Percentiles rank a stretch among this genome's conserved stretches.
These are phyloP conservation scores for Aspergillus funiculosus DNA, from an alignment of 495 filamentous ascomycete species.

Conservation along the genomic window DNA sequence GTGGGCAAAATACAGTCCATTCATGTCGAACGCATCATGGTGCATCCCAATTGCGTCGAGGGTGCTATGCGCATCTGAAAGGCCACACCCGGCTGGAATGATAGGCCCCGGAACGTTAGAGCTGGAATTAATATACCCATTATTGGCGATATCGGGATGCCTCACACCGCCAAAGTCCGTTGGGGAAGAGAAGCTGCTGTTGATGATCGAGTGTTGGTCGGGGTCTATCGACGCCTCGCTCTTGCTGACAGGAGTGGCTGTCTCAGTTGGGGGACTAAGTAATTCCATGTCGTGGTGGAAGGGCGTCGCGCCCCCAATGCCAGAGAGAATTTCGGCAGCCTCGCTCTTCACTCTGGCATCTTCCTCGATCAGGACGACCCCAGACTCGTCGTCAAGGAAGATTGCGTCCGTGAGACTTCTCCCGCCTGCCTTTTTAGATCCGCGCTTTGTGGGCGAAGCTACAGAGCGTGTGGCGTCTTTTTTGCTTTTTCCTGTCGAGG, in stretches of 20 bases:
- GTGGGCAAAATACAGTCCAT: constrained; percentile 1
- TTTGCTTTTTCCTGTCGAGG: constrained; percentile 5
- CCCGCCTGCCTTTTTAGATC: neutral
- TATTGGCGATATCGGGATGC: neutral
- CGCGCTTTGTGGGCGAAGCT: constrained; percentile 5
- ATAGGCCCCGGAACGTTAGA: neutral
- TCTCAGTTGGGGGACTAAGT: neutral
- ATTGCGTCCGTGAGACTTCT: constrained; percentile 16
- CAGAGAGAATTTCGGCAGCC: neutral
- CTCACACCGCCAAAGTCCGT: neutral
- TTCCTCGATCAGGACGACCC: neutral
- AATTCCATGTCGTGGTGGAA: constrained; percentile 7
- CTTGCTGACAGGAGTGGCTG: neutral
- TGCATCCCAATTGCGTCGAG: neutral
- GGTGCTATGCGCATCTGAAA: neutral
- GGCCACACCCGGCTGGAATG: neutral
- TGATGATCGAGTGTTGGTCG: neutral
- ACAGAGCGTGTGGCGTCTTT: neutral
- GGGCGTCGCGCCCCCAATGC: too few species aligned
- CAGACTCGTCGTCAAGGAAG: constrained; percentile 12
- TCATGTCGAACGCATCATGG: constrained; percentile 1
- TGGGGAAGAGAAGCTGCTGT: neutral
- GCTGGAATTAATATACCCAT: neutral
- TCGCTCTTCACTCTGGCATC: constrained; percentile 8
- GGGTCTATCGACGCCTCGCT: neutral